Conservation (phyloP, 805 yeast species). For the Metschnikowia kunwiensis region DNA sequence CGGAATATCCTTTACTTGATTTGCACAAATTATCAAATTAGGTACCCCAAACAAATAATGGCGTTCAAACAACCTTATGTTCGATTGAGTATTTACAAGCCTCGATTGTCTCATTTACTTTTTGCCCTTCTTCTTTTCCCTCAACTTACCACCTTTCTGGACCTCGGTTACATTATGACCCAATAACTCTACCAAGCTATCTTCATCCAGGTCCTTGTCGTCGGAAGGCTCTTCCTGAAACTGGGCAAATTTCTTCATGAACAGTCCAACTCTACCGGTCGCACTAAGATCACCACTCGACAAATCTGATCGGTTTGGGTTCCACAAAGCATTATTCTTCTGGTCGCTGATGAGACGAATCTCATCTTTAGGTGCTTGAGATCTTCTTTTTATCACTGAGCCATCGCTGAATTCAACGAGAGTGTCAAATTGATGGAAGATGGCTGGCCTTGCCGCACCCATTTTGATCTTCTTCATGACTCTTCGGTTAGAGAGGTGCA, state of each 20-base stretch:
- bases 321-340: conserved; percentile 85
- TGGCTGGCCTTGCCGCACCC: conserved; percentile 92
- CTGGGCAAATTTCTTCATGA: conserved; percentile 60
- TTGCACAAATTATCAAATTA: no score
- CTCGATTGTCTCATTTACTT: no score
- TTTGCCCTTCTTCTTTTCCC: conserved; percentile 40
- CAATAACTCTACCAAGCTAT: conserved; percentile 58
- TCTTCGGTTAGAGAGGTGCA: conserved; percentile 47
- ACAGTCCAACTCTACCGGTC: conserved; percentile 74
- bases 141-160: conserved; percentile 53
- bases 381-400: conserved; percentile 75
- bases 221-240: conserved; percentile 32
- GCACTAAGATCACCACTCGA: conserved; percentile 75
- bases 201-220: conserved; percentile 31
- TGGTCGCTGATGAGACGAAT: conserved; percentile 83
- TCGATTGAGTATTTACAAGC: conserved; percentile 9
- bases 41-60: no score
- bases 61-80: no score
- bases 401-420: conserved; percentile 93
- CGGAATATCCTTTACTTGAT: no score
- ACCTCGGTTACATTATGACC: conserved; percentile 56
- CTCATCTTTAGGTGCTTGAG: conserved; percentile 87
- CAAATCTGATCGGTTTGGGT: conserved; percentile 77
- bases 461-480: conserved; percentile 65
- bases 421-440: conserved; percentile 86